These are phyloP conservation scores for Tritrichomonas foetus DNA, from an alignment of 208 protist genomes.

Conservation along the genomic window DNA sequence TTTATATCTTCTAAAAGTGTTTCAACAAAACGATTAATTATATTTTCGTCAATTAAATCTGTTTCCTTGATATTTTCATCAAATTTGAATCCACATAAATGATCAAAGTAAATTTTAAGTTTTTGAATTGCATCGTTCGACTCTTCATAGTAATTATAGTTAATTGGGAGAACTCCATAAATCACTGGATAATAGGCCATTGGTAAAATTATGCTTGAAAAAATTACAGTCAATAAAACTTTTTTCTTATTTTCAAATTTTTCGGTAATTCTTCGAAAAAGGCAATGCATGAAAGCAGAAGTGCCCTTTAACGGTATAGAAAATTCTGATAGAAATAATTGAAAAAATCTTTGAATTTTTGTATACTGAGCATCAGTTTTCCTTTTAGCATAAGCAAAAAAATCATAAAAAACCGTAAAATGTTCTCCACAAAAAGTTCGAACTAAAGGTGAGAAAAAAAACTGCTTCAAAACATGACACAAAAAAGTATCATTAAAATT, in stretches of 20 bases:
- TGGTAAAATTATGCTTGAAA: neutral
- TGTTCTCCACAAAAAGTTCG: neutral
- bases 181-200: neutral
- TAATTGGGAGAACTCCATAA: neutral
- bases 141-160: neutral
- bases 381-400: neutral
- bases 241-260: neutral
- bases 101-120: no score
- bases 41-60: no score
- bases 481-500: constrained; percentile 7
- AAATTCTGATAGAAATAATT: neutral
- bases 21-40: no score
- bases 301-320: neutral
- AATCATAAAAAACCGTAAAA: neutral
- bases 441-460: neutral
- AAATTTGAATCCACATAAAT: no score
- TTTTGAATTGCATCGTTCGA: neutral
- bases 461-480: neutral
- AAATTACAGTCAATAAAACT: neutral
- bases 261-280: neutral
- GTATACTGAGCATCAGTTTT: neutral
- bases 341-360: neutral
- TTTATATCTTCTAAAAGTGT: no score
- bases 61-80: no score
- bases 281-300: neutral